A percentile compares a stretch with the other conserved stretches of the same genome.
phyloP scores from a whole-genome alignment of 1,139 yeast species.

The Zygoascus meyerae region DNA sequence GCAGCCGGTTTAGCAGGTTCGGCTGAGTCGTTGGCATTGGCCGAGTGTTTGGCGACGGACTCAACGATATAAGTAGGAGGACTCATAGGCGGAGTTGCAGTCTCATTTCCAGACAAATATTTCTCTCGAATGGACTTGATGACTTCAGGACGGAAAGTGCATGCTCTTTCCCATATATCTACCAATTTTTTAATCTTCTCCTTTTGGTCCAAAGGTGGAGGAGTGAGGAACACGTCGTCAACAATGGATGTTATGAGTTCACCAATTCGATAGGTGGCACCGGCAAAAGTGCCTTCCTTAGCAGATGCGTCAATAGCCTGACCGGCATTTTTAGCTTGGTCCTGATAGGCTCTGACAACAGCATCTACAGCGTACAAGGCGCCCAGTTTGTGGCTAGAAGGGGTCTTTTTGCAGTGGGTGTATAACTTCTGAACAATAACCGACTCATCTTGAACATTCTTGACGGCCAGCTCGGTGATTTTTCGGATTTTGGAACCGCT shows the following conservation, averaged over 20 bases:
- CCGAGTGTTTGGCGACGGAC: constrained; percentile 10
- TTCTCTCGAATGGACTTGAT: constrained; percentile 39
- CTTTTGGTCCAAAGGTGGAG: constrained; percentile 28
- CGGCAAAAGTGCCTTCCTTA: constrained; percentile 67
- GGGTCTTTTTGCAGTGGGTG: constrained; percentile 67
- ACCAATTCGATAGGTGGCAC: constrained; percentile 50
- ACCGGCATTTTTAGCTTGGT: constrained; percentile 56
- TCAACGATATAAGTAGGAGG: constrained; percentile 9
- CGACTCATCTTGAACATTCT: constrained; percentile 58
- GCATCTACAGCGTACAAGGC: constrained; percentile 89
- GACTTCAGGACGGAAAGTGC: constrained; percentile 58
- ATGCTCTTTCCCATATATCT: constrained; percentile 89
- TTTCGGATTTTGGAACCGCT: constrained; percentile 92
- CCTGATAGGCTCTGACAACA: constrained; percentile 78
- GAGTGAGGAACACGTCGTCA: constrained; percentile 28
- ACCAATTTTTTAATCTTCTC: constrained; percentile 77
- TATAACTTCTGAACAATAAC: constrained; percentile 54
- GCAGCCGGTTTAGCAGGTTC: constrained; percentile 12
- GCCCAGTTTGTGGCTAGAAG: constrained; percentile 82
- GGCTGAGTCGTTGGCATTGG: constrained; percentile 1
- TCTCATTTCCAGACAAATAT: constrained; percentile 7
- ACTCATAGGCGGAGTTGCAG: constrained; percentile 13
- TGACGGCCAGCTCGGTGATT: constrained; percentile 70
- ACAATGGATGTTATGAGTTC: constrained; percentile 31
- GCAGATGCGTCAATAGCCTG: constrained; percentile 41